Base-by-base conservation (phyloP, 345 rosid species). In the Clarkia xantiana region DNA sequence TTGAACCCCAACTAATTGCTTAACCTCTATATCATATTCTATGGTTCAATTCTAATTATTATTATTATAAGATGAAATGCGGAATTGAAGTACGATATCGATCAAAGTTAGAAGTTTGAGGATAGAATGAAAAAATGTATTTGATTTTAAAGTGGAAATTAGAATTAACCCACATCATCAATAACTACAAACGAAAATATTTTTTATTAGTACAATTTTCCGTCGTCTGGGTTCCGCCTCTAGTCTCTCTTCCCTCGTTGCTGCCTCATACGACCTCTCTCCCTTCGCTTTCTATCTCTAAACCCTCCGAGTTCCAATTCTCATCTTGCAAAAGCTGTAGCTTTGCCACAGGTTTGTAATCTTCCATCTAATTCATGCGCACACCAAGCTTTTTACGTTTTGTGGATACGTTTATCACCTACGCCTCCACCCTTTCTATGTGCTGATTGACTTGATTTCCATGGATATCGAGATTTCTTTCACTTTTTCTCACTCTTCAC, bases 271-370 rank as follows among this genome's bases (percentile, higher is more conserved):
- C 48, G 61, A 47, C 81, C 64, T 58, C 55, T 72, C 66, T 63
- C 58, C 62, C 53, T 62, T 8, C 20, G 48, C 52, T 74, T 51
- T 63, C 64, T 59, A 5, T 45, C 48, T 45, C 20, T 45, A 16
- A 45, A 45, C 48, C 48, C 23, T 45, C 22, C 23, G 23, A 45
- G 23, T 18, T 45, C 1, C 20, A 18, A 8, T 15, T 16, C 48
- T 45, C 36, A 22, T 22, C 25, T 22, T 22, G 2, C 25, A 41
- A 51, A 45, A 56, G 49, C 55, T 62, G 52, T 22, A 11, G 25
- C 65, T 53, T 64, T 64, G 62, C 74, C 69, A 70, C 67, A 68
- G 70, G 79, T 70, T 78, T 80, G 70, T 57, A 52, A 42, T 63
- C 68, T 75, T 71, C 67, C 71, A 69, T 51, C 58, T 69, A 59